These are phyloP conservation scores for Fomitopsis pinicola DNA, from an alignment of 1,284 basidiomycete species.

Conservation along the genomic window DNA sequence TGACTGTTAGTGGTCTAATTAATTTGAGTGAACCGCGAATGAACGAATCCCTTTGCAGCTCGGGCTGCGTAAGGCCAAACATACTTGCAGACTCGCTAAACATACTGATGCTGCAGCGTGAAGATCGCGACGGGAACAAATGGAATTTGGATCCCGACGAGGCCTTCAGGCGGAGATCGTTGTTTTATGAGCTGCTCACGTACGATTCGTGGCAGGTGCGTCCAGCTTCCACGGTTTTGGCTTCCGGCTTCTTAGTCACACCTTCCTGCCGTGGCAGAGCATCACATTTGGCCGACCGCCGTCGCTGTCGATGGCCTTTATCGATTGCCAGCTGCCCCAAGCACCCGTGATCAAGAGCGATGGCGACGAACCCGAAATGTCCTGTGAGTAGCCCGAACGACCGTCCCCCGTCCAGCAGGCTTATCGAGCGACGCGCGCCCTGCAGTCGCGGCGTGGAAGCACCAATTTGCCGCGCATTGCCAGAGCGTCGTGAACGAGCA, in stretches of 20 bases:
- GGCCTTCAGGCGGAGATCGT: conserved; percentile 53
- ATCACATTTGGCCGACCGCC: conserved; percentile 69
- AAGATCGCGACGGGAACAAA: conserved; percentile 64
- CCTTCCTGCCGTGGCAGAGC: conserved; percentile 37
- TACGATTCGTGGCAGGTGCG: conserved; percentile 70
- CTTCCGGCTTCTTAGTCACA: conserved; percentile 5
- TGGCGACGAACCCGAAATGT: conserved; percentile 58
- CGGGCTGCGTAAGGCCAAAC: conserved; percentile 52
- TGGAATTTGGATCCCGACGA: conserved; percentile 60
- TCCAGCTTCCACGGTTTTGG: conserved; percentile 6
- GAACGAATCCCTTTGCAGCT: conserved; percentile 34
- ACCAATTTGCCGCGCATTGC: conserved; percentile 56
- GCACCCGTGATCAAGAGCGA: conserved; percentile 39
- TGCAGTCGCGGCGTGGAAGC: conserved; percentile 61
- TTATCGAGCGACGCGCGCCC: neutral
- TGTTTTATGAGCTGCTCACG: conserved; percentile 62
- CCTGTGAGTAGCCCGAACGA: conserved; percentile 40
- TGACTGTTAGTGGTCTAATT: conserved; percentile 49
- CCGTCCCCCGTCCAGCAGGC: neutral
- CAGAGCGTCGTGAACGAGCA: conserved; percentile 60
- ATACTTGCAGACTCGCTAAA: neutral
- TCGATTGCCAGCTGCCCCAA: conserved; percentile 56
- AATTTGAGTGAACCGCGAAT: neutral
- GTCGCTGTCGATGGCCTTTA: conserved; percentile 54
- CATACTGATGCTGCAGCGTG: conserved; percentile 4